Base-by-base conservation (phyloP, 192 early-diverging fungal genomes). In the Entomortierella beljakovae region DNA sequence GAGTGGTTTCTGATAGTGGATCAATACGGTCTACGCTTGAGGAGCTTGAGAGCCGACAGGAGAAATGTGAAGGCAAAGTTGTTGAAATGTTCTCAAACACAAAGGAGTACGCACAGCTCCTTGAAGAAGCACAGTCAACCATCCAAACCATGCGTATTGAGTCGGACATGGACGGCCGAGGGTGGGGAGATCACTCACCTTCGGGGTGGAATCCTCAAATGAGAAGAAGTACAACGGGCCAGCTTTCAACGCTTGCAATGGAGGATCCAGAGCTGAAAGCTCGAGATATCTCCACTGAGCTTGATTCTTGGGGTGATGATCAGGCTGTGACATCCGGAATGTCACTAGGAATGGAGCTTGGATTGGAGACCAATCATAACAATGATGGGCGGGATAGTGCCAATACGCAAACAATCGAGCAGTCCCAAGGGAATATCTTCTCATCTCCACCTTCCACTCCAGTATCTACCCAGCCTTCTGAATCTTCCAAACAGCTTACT, bases 51-150 rank as follows among this genome's bases (percentile, higher is more conserved):
- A 69, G 71, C 6, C 70, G 86, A 20, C 88, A 89, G 54, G 61
- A 80, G 1, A 82, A 88, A 56, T 86, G 85, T 50, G 88, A 89
- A 35, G 84, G 84, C 1, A 73, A 75, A 60, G 69, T 89, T 16
- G 76, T 83, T 6, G 79, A 84, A 38, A 85, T 89, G 82, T 82
- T 89, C 16, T 70, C 82, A 22, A 83, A 86, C n/a, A 85, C 88
- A 8, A 75, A 86, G 64, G 88, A 89, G 66, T 89, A 89, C 65
- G 88, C 88, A 7, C 80, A 79, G 13, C 42, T 86, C 29, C 68
- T 89, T 22, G 86, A 89, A 37, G 81, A 87, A 56, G 88, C 88
- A 9, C 88, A 89, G 62, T 82, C 86, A 57, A 88, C 85, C 0
- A 89, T 89, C 34, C 83, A 88, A 18, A 70, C 64, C 11, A 34